Base-by-base conservation (phyloP, 2,329 filamentous ascomycete species). In the Ascochyta koolunga region DNA sequence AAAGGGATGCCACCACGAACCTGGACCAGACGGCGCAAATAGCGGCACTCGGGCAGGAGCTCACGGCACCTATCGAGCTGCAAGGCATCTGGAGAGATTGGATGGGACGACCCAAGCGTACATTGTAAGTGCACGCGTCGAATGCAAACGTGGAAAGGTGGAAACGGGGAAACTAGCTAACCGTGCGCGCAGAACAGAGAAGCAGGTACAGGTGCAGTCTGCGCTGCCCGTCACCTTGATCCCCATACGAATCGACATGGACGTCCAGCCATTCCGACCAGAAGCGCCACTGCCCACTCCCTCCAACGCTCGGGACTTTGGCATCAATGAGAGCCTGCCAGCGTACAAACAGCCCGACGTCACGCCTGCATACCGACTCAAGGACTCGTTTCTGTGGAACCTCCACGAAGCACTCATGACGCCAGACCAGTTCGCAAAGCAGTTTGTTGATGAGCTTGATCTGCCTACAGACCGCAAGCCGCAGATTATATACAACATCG, bases 341-440 rank as follows among this genome's bases (percentile, higher is more conserved):
- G 87, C 92, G 50, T 97, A 96, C 77, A 88, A 88, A 67, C 82
- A 84, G 50, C 89, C 89, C 50, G 93, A 97, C 58, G 77, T 85
- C 57, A 92, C 92, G 13, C 87, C 92, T 0, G 89, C 91, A 3
- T 97, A 92, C 76, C 86, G 95, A 59, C 81, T 99, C 52, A 92
- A 96, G 67, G 95, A 99, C 67, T 89, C 90, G n/a, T 98, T 99
- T 67, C 78, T 97, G 46, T 99, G 95, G 95, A 99, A 99, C 68
- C 82, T 99, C 13, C 93, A 98, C 76, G 95, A 99, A 78, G 90
- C 91, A 0, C 80, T 97, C 54, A 90, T 93, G 45, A 99, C 95
- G 0, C 96, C 95, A 0, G 95, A 99, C 70, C 90, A 96, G 69
- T 99, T 98, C 72, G 95, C 95, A n/a, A 85, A 89, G 65, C 87